Percentiles rank a stretch among this genome's conserved stretches.
Evolutionary conservation across 768 basidiomycete species (phyloP).

Genomic region (Podaxis sp.): DNA sequence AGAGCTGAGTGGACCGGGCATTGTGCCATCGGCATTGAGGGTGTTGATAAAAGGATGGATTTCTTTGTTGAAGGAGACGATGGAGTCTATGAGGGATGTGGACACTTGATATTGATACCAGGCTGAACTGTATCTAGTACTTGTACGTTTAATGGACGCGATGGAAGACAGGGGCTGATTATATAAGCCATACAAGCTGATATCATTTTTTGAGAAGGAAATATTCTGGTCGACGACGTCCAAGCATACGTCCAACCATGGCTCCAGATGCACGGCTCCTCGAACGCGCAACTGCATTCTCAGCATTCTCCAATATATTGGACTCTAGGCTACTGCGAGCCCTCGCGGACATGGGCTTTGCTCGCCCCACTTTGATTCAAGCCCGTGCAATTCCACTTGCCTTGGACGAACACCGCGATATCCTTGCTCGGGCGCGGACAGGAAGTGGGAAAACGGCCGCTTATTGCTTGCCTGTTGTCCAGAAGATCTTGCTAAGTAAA

Average conservation of each 20-base stretch:
- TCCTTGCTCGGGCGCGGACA: slow-evolving; percentile 91
- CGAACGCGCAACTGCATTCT: slow-evolving; percentile 50
- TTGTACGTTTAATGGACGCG: neutral
- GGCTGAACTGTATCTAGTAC: neutral
- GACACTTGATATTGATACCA: neutral
- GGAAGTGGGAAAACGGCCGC: slow-evolving; percentile 98
- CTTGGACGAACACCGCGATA: slow-evolving; percentile 76
- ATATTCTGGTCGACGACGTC: neutral
- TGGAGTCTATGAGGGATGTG: neutral
- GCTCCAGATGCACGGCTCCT: slow-evolving; percentile 32
- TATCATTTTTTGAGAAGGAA: slow-evolving; percentile 8
- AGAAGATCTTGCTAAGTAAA: slow-evolving; percentile 67
- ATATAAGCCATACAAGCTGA: neutral
- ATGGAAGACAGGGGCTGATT: neutral
- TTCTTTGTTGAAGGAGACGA: neutral
- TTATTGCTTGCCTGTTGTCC: slow-evolving; percentile 88
- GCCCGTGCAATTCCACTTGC: slow-evolving; percentile 90
- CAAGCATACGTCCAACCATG: slow-evolving; percentile 11
- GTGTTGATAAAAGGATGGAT: neutral
- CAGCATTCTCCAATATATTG: slow-evolving; percentile 72
- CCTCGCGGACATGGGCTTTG: slow-evolving; percentile 87
- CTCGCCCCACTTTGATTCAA: slow-evolving; percentile 90
- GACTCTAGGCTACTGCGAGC: slow-evolving; percentile 86
- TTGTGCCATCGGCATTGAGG: too few relatives aligned
- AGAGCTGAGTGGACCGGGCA: neutral